Evolutionary conservation across 2,329 filamentous ascomycete species (phyloP).

Genomic region (Rutstroemia sp.): DNA sequence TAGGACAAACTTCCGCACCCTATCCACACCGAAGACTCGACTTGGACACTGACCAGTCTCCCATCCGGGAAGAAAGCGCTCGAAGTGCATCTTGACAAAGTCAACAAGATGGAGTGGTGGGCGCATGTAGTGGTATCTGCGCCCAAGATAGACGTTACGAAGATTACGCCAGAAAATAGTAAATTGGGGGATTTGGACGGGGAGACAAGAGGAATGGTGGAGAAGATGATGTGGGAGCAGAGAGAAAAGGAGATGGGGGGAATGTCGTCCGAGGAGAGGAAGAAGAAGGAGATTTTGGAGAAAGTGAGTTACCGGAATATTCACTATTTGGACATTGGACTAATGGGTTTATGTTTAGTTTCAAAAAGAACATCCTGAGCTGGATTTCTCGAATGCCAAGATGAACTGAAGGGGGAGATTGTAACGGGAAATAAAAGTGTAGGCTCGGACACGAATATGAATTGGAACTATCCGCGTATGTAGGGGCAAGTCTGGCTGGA

Average conservation of each 20-base stretch:
- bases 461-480: not conserved
- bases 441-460: not conserved
- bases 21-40: constrained; percentile 78
- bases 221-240: constrained; percentile 99
- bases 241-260: constrained; percentile 92
- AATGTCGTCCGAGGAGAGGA: constrained; percentile 89
- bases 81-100: constrained; percentile 86
- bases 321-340: not conserved
- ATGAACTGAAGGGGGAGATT: constrained; percentile 38
- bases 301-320: constrained; percentile 36
- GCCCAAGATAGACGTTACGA: constrained; percentile 88
- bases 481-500: no score
- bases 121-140: constrained; percentile 79
- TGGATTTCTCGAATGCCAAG: constrained; percentile 67
- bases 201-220: constrained; percentile 92
- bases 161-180: constrained; percentile 89
- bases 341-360: constrained; percentile 41
- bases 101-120: constrained; percentile 99
- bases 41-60: constrained; percentile 80
- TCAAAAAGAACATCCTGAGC: constrained; percentile 59
- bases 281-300: constrained; percentile 86
- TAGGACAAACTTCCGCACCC: constrained; percentile 80
- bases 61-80: constrained; percentile 59
- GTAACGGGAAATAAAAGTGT: not conserved
- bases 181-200: constrained; percentile 90